Percentiles rank a stretch among this genome's conserved stretches.
phyloP scores from a whole-genome alignment of 164 flowering plant genomes.

The Magnolia kwangsiensis region DNA sequence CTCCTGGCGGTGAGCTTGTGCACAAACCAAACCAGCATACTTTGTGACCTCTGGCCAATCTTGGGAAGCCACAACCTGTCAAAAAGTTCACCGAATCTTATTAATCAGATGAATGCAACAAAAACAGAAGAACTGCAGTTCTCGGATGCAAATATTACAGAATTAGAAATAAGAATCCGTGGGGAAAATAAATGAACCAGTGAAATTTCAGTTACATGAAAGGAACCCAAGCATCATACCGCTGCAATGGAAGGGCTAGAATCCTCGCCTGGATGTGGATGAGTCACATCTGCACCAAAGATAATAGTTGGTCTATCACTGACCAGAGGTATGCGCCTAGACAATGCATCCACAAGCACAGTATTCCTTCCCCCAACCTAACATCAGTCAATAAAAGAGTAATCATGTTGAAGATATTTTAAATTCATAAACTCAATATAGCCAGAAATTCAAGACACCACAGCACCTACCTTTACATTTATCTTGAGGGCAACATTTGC shows the following conservation, averaged over 20 bases:
- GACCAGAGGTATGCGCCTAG: conserved; percentile 80
- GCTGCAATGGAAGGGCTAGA: conserved; percentile 97
- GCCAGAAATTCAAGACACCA: not conserved
- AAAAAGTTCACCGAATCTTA: not conserved
- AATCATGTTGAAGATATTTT: not conserved
- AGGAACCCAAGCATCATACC: conserved; percentile 32
- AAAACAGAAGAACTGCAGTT: too few species aligned
- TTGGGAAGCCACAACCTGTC: conserved; percentile 79
- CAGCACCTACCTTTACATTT: conserved; percentile 52
- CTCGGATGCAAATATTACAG: too few species aligned
- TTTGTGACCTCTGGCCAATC: conserved; percentile 85
- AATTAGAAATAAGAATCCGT: not conserved
- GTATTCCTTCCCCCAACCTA: conserved; percentile 90
- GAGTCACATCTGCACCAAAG: conserved; percentile 99
- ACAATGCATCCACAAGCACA: conserved; percentile 85
- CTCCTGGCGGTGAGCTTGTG: conserved; percentile 80
- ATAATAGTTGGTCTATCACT: conserved; percentile 88
- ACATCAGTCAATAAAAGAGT: not conserved
- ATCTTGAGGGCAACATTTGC: conserved; percentile 91
- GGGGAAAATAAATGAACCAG: not conserved
- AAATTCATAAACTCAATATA: not conserved
- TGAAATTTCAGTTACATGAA: not conserved
- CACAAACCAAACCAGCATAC: conserved; percentile 76
- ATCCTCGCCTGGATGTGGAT: conserved; percentile 98
- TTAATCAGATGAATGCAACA: not conserved